Percentiles rank a stretch among this genome's conserved stretches.
phyloP scores from a whole-genome alignment of 2,329 filamentous ascomycete genomes.

The Fusarium sp. region DNA sequence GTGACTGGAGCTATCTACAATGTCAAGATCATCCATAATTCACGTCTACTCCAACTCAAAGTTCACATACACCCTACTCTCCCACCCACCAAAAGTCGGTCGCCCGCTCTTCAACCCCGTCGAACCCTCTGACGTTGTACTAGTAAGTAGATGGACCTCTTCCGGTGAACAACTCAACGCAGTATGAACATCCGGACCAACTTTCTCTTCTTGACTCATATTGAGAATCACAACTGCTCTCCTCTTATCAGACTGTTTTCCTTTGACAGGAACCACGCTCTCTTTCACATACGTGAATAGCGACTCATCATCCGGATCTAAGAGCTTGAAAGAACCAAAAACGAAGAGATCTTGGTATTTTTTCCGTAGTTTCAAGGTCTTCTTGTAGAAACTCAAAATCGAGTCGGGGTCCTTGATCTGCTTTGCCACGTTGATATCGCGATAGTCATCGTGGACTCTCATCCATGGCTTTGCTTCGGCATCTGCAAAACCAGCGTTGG shows the following conservation, averaged over 20 bases:
- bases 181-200: conserved; percentile 44
- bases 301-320: conserved; percentile 65
- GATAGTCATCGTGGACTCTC: conserved; percentile 73
- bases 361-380: conserved; percentile 66
- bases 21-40: not conserved
- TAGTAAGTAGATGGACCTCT: conserved; percentile 47
- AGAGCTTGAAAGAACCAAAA: conserved; percentile 71
- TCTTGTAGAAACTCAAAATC: conserved; percentile 73
- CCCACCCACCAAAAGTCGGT: conserved; percentile 31
- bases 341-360: conserved; percentile 72
- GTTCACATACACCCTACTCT: conserved; percentile 43
- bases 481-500: conserved; percentile 74
- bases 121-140: conserved; percentile 34
- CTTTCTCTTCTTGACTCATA: conserved; percentile 59
- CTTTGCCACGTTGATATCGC: conserved; percentile 68
- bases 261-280: conserved; percentile 38
- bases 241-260: conserved; percentile 37
- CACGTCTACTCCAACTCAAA: conserved; percentile 10
- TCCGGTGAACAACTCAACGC: conserved; percentile 38
- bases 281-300: conserved; percentile 71
- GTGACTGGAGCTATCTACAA: not conserved
- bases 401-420: conserved; percentile 63
- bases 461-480: conserved; percentile 72
- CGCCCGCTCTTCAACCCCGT: conserved; percentile 4
- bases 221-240: conserved; percentile 62